Conservation (phyloP, 2,329 filamentous ascomycete genomes). For the Aureobasidium sp. region DNA sequence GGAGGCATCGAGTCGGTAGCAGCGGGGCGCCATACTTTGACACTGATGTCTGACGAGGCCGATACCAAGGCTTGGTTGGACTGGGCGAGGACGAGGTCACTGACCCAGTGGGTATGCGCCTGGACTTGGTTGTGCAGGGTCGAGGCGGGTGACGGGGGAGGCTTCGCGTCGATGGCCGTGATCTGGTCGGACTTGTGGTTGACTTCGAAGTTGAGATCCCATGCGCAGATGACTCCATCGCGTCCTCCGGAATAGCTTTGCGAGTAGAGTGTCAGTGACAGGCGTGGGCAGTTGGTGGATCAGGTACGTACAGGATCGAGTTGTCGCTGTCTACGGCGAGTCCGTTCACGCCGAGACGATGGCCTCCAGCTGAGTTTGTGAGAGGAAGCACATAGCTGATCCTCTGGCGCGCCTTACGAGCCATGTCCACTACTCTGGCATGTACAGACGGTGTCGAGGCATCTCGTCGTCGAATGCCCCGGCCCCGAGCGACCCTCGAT, state of each 20-base stretch:
- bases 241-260: slow-evolving; percentile 86
- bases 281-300: not conserved
- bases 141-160: slow-evolving; percentile 33
- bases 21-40: slow-evolving; percentile 81
- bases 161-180: slow-evolving; percentile 28
- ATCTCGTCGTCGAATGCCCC: not conserved
- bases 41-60: slow-evolving; percentile 85
- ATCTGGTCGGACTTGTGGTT: slow-evolving; percentile 27
- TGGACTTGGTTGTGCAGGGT: slow-evolving; percentile 57
- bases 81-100: slow-evolving; percentile 76
- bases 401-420: slow-evolving; percentile 44
- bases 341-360: slow-evolving; percentile 90
- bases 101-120: slow-evolving; percentile 94
- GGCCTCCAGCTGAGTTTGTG: slow-evolving; percentile 68
- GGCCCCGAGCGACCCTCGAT: not conserved
- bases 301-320: slow-evolving; percentile 66
- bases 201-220: slow-evolving; percentile 74
- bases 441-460: not conserved
- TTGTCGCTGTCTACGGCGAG: slow-evolving; percentile 76
- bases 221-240: slow-evolving; percentile 92
- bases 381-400: slow-evolving; percentile 59
- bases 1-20: slow-evolving; percentile 57
- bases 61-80: slow-evolving; percentile 74
- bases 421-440: slow-evolving; percentile 29
- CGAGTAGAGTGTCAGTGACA: slow-evolving; percentile 20